These are phyloP conservation scores for Scutellaria minor DNA, from an alignment of 257 asterid species.

Conservation along the genomic window DNA sequence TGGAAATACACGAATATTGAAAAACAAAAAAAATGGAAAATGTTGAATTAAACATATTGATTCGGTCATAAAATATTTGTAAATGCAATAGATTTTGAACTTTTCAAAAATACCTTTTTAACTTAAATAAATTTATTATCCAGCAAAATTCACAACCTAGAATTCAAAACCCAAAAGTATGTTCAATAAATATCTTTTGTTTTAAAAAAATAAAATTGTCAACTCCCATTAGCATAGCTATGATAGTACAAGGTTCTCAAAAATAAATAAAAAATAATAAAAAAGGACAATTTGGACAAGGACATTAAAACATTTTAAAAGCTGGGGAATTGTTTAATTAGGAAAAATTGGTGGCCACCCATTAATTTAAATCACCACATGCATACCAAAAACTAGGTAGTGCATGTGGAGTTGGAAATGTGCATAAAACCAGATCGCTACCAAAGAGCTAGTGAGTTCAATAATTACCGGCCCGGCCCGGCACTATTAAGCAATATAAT, in stretches of 20 bases:
- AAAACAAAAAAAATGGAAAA: too few species aligned
- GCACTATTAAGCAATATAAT: too few species aligned
- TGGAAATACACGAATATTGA: too few species aligned
- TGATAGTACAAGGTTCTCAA: not conserved
- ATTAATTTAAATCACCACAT: constrained; percentile 27
- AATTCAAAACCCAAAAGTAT: not conserved
- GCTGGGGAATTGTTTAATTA: constrained; percentile 7
- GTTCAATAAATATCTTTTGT: not conserved
- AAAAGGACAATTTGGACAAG: too few species aligned
- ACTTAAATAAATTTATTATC: not conserved
- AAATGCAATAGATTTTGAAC: not conserved
- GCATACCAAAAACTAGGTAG: constrained; percentile 24
- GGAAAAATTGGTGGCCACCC: constrained; percentile 18
- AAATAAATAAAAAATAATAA: too few species aligned
- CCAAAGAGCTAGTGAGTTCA: not conserved
- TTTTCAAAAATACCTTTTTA: not conserved
- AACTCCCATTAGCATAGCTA: not conserved
- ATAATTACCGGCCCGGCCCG: too few species aligned
- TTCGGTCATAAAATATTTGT: too few species aligned
- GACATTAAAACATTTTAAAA: not conserved
- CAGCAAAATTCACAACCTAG: not conserved
- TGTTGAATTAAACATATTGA: too few species aligned
- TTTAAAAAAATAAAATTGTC: not conserved
- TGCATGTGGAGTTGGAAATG: constrained; percentile 19
- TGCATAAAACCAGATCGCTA: not conserved